These are phyloP conservation scores for Breviolum minutum DNA, from an alignment of 73 alveolate genomes.

Conservation along the genomic window DNA sequence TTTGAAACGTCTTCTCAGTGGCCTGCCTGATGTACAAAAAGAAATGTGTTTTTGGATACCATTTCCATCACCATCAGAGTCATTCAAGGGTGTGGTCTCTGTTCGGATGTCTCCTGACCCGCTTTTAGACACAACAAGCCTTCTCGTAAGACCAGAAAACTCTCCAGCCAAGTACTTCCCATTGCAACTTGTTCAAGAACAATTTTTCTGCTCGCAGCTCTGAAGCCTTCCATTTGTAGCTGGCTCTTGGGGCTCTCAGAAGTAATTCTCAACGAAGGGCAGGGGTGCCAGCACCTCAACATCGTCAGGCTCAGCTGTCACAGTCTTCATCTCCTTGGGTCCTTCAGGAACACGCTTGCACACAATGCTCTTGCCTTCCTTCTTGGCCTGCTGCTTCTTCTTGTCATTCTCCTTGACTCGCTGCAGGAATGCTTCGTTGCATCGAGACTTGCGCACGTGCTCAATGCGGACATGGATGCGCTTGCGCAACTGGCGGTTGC, in stretches of 20 bases:
- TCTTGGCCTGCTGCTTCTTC: conserved; percentile 90
- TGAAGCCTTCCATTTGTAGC: not conserved
- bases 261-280: conserved; percentile 90
- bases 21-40: too few relatives aligned
- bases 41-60: too few relatives aligned
- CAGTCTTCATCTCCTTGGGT: conserved; percentile 79
- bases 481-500: conserved; percentile 98
- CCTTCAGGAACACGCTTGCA: conserved; percentile 94
- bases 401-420: conserved; percentile 98
- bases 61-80: too few relatives aligned
- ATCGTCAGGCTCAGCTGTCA: conserved; percentile 59
- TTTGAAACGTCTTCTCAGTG: too few relatives aligned
- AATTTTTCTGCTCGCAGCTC: conserved; percentile 26
- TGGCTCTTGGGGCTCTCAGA: not conserved
- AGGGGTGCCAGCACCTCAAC: conserved; percentile 79
- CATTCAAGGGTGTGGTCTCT: too few relatives aligned
- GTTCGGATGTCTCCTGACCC: too few relatives aligned
- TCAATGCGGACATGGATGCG: conserved; percentile 98
- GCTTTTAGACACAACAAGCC: too few relatives aligned
- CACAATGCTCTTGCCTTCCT: conserved; percentile 72
- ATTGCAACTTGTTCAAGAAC: not conserved
- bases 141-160: too few relatives aligned
- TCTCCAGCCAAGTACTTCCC: too few relatives aligned
- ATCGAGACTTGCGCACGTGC: conserved; percentile 98
- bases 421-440: conserved; percentile 99